Evolutionary conservation across 805 yeast genomes (phyloP).

Genomic region (Starmerella vaccinii): DNA sequence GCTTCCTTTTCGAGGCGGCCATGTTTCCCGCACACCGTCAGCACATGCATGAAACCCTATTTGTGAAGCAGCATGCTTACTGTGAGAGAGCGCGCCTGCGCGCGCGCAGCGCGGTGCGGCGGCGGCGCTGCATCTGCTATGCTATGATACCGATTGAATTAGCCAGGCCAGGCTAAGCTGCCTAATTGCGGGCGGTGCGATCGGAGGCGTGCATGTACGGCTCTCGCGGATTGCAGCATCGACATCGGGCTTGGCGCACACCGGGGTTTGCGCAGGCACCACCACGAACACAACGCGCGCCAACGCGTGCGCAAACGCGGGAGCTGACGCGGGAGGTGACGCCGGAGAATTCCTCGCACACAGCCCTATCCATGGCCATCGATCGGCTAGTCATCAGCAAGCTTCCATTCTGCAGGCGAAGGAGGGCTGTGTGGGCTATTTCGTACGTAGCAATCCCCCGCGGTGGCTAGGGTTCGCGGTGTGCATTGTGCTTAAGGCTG

Average conservation of each 20-base stretch:
- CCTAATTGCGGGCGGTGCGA: too few relatives aligned
- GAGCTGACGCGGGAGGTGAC: too few relatives aligned
- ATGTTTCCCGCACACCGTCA: background rate
- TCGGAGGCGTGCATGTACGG: too few relatives aligned
- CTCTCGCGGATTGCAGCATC: too few relatives aligned
- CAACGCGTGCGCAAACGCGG: too few relatives aligned
- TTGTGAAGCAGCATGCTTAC: background rate
- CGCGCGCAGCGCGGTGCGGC: too few relatives aligned
- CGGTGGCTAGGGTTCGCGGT: background rate
- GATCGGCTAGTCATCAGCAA: background rate
- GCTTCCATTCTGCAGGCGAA: background rate
- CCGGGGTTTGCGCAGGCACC: too few relatives aligned
- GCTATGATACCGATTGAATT: background rate
- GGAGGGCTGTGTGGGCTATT: slow-evolving; percentile 1
- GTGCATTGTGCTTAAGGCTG: background rate
- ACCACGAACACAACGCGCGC: too few relatives aligned
- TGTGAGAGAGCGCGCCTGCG: background rate
- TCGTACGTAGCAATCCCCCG: background rate
- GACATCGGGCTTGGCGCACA: too few relatives aligned
- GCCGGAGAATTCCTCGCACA: background rate
- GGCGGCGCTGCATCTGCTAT: background rate
- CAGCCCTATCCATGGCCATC: background rate
- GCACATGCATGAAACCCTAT: background rate
- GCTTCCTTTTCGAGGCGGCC: background rate
- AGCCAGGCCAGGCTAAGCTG: background rate